Conservation (phyloP, 73 alveolate genomes). For the Symbiodinium natans region DNA sequence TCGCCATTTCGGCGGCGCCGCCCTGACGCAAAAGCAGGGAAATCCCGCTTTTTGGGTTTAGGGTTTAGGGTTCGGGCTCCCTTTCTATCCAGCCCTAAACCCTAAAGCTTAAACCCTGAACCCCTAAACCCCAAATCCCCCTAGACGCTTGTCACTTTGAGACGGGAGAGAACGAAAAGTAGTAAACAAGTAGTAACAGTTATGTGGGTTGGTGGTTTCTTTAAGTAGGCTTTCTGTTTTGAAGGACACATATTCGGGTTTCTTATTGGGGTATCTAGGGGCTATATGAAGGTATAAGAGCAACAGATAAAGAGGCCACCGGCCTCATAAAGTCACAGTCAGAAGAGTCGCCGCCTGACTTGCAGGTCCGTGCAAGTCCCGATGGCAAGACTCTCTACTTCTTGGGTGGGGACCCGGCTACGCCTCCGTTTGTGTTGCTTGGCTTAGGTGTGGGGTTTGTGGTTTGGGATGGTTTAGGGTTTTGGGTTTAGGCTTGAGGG, state of each 20-base stretch:
- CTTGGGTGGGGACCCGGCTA: conserved; percentile 69
- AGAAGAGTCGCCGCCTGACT: no score
- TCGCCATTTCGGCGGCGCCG: conserved; percentile 31
- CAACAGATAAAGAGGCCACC: no score
- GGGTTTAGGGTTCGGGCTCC: no score
- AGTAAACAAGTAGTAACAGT: no score
- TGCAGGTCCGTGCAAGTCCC: neutral
- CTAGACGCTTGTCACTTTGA: neutral
- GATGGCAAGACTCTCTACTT: conserved; percentile 27
- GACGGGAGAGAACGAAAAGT: no score
- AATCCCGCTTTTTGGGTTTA: no score
- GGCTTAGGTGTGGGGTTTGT: neutral
- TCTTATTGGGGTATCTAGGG: no score
- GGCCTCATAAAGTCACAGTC: no score
- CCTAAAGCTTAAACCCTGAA: neutral
- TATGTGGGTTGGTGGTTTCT: no score
- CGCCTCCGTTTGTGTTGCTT: conserved; percentile 10
- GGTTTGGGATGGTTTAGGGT: neutral
- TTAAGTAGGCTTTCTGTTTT: no score
- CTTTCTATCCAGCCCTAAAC: neutral
- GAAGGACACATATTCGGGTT: no score
- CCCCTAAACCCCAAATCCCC: neutral
- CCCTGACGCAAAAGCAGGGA: neutral
- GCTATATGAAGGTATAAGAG: no score
- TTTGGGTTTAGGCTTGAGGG: neutral